A percentile compares a stretch with the other conserved stretches of the same genome.
Conservation (phyloP, 352 stramenopile genomes). For the Pythium grandisporangium region DNA sequence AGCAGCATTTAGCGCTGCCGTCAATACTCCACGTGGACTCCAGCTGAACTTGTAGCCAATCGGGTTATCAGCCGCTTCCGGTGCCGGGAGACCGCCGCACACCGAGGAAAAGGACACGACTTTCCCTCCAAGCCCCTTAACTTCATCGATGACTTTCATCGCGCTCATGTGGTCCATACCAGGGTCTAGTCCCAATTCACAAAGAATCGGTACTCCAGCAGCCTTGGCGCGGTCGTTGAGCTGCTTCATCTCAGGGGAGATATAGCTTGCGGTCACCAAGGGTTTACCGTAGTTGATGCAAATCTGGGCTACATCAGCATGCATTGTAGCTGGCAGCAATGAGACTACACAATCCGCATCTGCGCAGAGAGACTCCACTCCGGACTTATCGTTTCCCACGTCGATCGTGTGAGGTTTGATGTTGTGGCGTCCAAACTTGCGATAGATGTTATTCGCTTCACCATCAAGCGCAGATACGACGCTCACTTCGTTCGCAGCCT, state of each 20-base stretch:
- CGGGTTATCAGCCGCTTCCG: conserved; percentile 92
- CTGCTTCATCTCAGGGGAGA: conserved; percentile 89
- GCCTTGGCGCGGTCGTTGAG: conserved; percentile 66
- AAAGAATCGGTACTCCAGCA: conserved; percentile 88
- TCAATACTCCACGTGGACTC: conserved; percentile 93
- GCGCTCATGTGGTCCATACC: conserved; percentile 96
- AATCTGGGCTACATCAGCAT: conserved; percentile 80
- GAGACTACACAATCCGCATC: conserved; percentile 91
- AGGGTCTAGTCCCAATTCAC: conserved; percentile 94
- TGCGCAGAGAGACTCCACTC: conserved; percentile 55
- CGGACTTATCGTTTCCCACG: conserved; percentile 46
- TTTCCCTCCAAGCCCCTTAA: conserved; percentile 83
- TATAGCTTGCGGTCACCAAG: conserved; percentile 94
- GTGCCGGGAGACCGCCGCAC: conserved; percentile 91
- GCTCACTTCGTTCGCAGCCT: conserved; percentile 57
- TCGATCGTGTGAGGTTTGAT: conserved; percentile 76
- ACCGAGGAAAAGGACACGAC: conserved; percentile 91
- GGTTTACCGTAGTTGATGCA: conserved; percentile 84
- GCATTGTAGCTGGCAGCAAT: conserved; percentile 91
- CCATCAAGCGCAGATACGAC: conserved; percentile 66
- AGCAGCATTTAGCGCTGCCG: conserved; percentile 86
- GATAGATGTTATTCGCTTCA: conserved; percentile 59
- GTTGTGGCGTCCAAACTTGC: conserved; percentile 56
- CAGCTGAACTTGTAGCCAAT: conserved; percentile 98
- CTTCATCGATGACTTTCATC: conserved; percentile 96